Base-by-base conservation (phyloP, 306 rosid species). In the Rosa persica region DNA sequence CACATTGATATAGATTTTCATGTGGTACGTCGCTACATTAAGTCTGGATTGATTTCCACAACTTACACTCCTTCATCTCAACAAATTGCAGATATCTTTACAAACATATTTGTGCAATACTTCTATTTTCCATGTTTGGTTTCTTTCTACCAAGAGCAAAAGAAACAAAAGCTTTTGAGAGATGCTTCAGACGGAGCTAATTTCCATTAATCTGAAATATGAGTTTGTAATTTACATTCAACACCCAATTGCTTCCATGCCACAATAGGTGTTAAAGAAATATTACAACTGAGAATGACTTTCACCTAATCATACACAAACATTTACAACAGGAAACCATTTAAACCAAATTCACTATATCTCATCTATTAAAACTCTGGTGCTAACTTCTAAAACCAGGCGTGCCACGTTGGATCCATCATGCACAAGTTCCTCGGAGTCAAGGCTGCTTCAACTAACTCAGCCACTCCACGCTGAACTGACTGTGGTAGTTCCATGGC, bases 361-460 rank as follows among this genome's bases (percentile, higher is more conserved):
- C 30, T 38, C 15, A 67, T 22, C 36, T 39, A 67, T 34, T 44
- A 16, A 48, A 49, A 62, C 76, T 80, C 48, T 11, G 58, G 30
- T 9, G 39, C 64, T 12, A 1, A 9, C 17, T 2, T 78, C 81
- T 38, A 94, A 86, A 96, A 96, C 99, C 99, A 96, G 65, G 99
- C 98, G 81, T 96, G 99, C 99, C 99, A 96, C 11, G 99, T 96
- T 5, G 99, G 97, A 87, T 96, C 99, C 99, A 96, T 96, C 97
- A 90, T 93, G 91, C 99, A 96, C 87, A 96, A 83, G 86, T 93
- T 91, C 88, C 97, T 88, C 4, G 99, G 99, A 48, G 89, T 86
- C 76, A 93, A 82, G 77, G 99, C 99, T 61, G 99, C 98, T 78
- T 96, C 97, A 57, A 96, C 99, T 85, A 96, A 86, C 81, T 96